Evolutionary conservation across 2,329 filamentous ascomycete genomes (phyloP), one percentile per base, ranked within the genome.

Genomic region (Chaetothyriales sp.): DNA sequence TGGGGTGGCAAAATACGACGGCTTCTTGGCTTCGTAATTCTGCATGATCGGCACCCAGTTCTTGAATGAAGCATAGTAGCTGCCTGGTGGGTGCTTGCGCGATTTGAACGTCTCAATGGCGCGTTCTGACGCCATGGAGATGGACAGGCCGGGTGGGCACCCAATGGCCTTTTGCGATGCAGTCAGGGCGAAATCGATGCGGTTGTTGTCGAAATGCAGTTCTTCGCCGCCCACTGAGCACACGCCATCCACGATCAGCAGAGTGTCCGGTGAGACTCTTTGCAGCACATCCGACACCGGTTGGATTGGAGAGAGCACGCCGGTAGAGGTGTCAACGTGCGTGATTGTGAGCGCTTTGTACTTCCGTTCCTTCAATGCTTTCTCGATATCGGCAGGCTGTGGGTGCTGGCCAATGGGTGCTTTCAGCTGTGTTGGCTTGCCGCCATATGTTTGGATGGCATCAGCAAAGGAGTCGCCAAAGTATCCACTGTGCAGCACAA

Each of bases 21-120:
- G 81, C 74, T 97, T 98, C 75, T 89, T 88, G 58, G 88, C 87
- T 73, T 98, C 92, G 70, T 98, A 98, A 73, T 95, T 97, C 73
- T 92, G 82, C 90, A 98, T 97, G 70, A 98, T 92, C 46, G 90
- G 90, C 52, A 89, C 74, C 92, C 92, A 98, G 72, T 97, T 97
- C 77, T 89, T 89, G 76, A 95, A 87, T 10, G 86, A 94, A 51
- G 86, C 89, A 70, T 95, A 98, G 77, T 97, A 98, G 19, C 89
- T 86, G 18, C 81, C 77, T 1, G 89, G 86, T 10, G 85, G 84
- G 9, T 81, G 83, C 74, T 90, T 90, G 66, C 92, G 80, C 62
- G 75, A 78, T 70, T 90, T 81, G 70, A 94, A 85, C 9, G 75
- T 73, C 63, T 92, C 77, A 61, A 98, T 86, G 44, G 92, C 90